Base-by-base conservation (phyloP, 2,329 filamentous ascomycete genomes). In the Alternaria alternata region DNA sequence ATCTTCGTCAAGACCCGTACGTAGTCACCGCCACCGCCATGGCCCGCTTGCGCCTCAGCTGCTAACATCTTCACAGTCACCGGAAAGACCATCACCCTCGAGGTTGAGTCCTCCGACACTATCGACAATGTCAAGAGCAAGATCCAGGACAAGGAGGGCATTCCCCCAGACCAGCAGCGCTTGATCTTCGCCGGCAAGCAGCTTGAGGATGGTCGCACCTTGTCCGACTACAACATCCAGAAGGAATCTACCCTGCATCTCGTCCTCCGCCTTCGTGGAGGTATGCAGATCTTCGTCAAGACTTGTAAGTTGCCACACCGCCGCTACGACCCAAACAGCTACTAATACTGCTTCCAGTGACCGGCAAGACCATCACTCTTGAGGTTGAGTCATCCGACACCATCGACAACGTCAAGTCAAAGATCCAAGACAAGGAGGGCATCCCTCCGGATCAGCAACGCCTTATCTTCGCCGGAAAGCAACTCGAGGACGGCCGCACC, bases 121-220 rank as follows among this genome's bases (percentile, higher is more conserved):
- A 96, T 96, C 83, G 93, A 96, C 85, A 97, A 97, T 67, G 94
- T 97, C 49, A 97, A 97, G 89, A 88, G 87, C 64, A 97, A 97
- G 88, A 97, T 97, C 46, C 94, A 97, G 81, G 94, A 97, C 78
- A 97, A 97, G 88, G 94, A 97, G 81, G 94, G 94, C 47, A 97
- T 97, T 59, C 94, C 94, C 44, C 94, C 94, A 7, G 94, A 97
- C 79, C 94, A 98, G 82, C 94, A 98, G 85, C 94, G 94, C 72
- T 81, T 98, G 74, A 97, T 97, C 80, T 98, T 97, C 73, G 94
- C 94, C 44, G 94, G 94, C 66, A 97, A 97, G 87, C 94, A 97
- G 80, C 90, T 97, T 4, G 94, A 98, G 81, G 94, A 98, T 73
- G 94, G 94, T 64, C 93, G 94, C 61, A 96, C 93, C 48, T 84